These are phyloP conservation scores for Stylonectria norvegica DNA, from an alignment of 2,329 filamentous ascomycete genomes.

Conservation along the genomic window DNA sequence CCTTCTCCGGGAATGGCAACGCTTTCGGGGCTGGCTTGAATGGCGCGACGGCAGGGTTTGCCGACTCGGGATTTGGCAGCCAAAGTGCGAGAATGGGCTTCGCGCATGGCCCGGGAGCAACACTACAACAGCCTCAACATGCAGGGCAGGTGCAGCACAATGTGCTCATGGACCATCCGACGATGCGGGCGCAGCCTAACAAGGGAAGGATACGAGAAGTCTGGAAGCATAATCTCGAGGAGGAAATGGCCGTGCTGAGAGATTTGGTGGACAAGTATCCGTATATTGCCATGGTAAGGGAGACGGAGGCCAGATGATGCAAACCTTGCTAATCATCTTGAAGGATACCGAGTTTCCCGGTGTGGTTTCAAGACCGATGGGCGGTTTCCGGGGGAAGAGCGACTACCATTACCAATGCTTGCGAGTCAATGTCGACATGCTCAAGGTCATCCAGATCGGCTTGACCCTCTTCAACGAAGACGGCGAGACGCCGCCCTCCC, in stretches of 20 bases:
- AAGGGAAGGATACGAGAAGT: constrained; percentile 91
- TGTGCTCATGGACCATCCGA: constrained; percentile 41
- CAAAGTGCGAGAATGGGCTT: constrained; percentile 88
- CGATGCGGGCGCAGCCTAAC: constrained; percentile 52
- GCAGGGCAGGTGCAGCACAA: constrained; percentile 40
- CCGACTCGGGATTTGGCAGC: constrained; percentile 72
- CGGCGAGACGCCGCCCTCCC: constrained; percentile 77
- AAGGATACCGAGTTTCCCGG: constrained; percentile 99
- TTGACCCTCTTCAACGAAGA: constrained; percentile 90
- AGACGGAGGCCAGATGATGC: constrained; percentile 4
- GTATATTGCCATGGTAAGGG: constrained; percentile 92
- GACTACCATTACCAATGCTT: constrained; percentile 99
- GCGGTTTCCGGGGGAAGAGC: constrained; percentile 88
- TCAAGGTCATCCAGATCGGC: constrained; percentile 96
- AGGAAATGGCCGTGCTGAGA: constrained; percentile 84
- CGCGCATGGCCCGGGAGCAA: constrained; percentile 54
- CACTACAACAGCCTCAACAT: constrained; percentile 59
- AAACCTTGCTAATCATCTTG: constrained; percentile 13
- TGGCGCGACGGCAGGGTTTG: constrained; percentile 56
- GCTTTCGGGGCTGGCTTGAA: constrained; percentile 56
- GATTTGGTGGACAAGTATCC: constrained; percentile 85
- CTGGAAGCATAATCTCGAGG: constrained; percentile 86
- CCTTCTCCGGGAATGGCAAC: constrained; percentile 59
- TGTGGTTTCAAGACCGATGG: constrained; percentile 92
- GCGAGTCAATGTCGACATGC: constrained; percentile 92